Base-by-base conservation (phyloP, 2,329 filamentous ascomycete species). In the Chrysosporium queenslandicum region DNA sequence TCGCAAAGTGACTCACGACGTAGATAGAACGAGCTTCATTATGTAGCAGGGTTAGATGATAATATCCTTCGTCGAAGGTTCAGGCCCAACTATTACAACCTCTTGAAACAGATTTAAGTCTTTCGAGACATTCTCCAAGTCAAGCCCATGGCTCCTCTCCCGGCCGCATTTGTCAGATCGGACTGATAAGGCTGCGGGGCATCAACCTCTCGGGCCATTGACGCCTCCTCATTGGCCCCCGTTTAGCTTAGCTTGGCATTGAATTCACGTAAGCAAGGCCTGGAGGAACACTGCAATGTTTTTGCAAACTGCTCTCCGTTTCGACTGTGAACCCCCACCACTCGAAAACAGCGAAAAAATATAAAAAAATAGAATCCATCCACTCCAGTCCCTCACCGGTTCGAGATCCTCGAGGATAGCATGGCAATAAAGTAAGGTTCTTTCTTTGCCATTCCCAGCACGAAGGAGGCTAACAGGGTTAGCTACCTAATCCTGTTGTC, bases 401-500 rank as follows among this genome's bases (percentile, higher is more conserved):
- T 16, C 14, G 3, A 55, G 4, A 56, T 46, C 34, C 40, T 41
- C n/a, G n/a, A 21, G 23, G 8, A 41, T 63, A 48, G 27, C 41
- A 80, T 79, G 77, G 72, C 77, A 54, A 79, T 79, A 68, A 76
- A 76, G 77, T 78, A 66, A 64, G 70, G 58, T 46, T n/a, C 1
- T 23, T 30, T 30, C 7, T 16, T 11, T 18, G n/a, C 18, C 1
- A 4, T 50, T 20, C 23, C 2, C n/a, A 16, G 36, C 36, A 23
- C n/a, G n/a, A 41, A 25, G 12, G 11, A 34, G 11, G 45, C 37
- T 46, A 46, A 50, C 32, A 25, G 42, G 20, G 25, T 37, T 55
- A 97, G 92, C 77, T 98, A 98, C 71, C 77, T 98, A 63, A 97
- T 98, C 71, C 82, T 98, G 70, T 84, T 98, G 62, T 97, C 91